Percentiles rank a stretch among this genome's conserved stretches.
Conservation (phyloP, 352 stramenopile species). For the Phytophthora sp. region DNA sequence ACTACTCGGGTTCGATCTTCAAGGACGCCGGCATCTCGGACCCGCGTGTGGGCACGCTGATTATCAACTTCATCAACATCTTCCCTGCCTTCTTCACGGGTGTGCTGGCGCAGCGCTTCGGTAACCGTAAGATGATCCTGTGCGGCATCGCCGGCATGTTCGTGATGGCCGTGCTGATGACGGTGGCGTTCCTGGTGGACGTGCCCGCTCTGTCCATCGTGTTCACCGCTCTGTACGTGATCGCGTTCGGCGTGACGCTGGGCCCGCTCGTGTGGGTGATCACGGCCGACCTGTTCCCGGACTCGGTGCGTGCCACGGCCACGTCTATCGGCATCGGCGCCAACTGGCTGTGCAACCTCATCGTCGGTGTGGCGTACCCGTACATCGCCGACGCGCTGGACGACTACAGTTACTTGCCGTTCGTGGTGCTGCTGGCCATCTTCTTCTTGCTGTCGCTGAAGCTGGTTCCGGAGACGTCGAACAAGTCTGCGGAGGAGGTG, state of each 20-base stretch:
- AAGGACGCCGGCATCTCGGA: slow-evolving; percentile 18
- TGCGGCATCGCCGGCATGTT: slow-evolving; percentile 40
- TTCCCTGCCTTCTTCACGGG: no score
- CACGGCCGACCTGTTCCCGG: slow-evolving; percentile 24
- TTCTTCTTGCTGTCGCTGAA: slow-evolving; percentile 46
- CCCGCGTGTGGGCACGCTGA: slow-evolving; percentile 9
- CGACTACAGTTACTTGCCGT: slow-evolving; percentile 52
- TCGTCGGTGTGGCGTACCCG: slow-evolving; percentile 58
- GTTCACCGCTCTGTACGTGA: slow-evolving; percentile 24
- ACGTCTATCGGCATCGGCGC: slow-evolving; percentile 44
- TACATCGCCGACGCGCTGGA: slow-evolving; percentile 47
- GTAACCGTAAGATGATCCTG: slow-evolving; percentile 48
- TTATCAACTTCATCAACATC: no score
- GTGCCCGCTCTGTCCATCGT: slow-evolving; percentile 29
- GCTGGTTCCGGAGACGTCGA: slow-evolving; percentile 56
- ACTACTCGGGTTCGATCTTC: slow-evolving; percentile 15
- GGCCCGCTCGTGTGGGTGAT: slow-evolving; percentile 23
- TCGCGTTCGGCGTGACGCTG: no score
- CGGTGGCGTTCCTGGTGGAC: slow-evolving; percentile 28
- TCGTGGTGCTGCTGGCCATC: slow-evolving; percentile 46
- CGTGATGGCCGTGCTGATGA: slow-evolving; percentile 29
- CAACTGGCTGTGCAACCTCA: slow-evolving; percentile 58
- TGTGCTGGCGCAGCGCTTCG: slow-evolving; percentile 51
- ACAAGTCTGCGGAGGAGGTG: slow-evolving; percentile 62
- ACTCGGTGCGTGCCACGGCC: slow-evolving; percentile 28